Evolutionary conservation across 768 basidiomycete genomes (phyloP).

Genomic region (Lactifluus piperatus): DNA sequence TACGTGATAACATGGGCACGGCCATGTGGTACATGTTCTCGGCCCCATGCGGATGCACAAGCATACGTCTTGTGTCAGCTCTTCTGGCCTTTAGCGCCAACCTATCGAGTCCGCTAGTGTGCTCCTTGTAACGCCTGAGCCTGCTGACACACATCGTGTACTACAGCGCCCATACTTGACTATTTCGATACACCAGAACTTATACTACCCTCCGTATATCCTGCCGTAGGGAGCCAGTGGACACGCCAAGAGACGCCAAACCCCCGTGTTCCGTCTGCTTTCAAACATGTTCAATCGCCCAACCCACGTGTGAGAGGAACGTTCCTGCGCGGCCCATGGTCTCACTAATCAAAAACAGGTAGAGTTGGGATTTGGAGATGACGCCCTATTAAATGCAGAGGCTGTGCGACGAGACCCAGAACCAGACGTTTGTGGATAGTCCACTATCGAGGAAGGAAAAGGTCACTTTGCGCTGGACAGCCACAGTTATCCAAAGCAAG

Average conservation of each 20-base stretch:
- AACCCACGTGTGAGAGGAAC: not conserved
- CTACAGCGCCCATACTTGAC: conserved; percentile 43
- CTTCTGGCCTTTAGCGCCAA: conserved; percentile 58
- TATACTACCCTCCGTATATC: conserved; percentile 19
- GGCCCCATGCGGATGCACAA: conserved; percentile 58
- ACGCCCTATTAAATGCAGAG: not conserved
- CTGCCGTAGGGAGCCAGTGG: not conserved
- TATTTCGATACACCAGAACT: conserved; percentile 40
- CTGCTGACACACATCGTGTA: not conserved
- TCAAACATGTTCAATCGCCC: not conserved
- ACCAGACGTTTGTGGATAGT: not conserved
- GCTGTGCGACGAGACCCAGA: not conserved
- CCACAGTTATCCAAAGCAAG: not conserved
- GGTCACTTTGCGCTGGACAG: not conserved
- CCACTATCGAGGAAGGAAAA: not conserved
- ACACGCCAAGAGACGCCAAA: not conserved
- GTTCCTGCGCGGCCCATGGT: not conserved
- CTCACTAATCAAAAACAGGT: not conserved
- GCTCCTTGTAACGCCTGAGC: no score
- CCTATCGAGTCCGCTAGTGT: conserved; percentile 8
- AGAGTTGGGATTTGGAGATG: not conserved
- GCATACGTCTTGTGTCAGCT: conserved; percentile 62
- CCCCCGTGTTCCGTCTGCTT: not conserved
- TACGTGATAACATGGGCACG: conserved; percentile 59
- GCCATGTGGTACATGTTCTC: conserved; percentile 61